Evolutionary conservation across 1,284 basidiomycete species (phyloP).

Genomic region (Vanrija humicola): DNA sequence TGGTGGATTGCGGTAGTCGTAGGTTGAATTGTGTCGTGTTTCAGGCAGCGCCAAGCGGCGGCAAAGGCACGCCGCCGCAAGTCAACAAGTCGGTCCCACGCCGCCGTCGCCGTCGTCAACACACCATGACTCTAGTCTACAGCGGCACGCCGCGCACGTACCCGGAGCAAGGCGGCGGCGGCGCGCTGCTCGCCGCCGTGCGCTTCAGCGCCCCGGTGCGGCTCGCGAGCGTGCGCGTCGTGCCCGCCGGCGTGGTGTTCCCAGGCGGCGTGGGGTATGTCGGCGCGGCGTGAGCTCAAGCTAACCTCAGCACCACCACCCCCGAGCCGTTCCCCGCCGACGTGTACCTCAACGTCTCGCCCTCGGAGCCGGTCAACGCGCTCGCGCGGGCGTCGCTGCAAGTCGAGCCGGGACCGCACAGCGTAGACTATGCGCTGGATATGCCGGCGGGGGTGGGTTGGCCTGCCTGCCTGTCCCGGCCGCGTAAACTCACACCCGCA

Average conservation of each 20-base stretch:
- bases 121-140: slow-evolving; percentile 4
- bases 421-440: slow-evolving; percentile 7
- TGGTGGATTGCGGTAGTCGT: too few species aligned
- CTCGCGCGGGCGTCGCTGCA: neutral
- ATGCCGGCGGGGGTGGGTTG: slow-evolving; percentile 9
- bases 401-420: slow-evolving; percentile 1
- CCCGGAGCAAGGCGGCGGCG: neutral
- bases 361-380: slow-evolving; percentile 9
- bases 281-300: too few species aligned
- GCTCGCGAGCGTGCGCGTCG: slow-evolving; percentile 3
- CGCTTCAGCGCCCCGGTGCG: slow-evolving; percentile 8
- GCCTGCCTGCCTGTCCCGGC: neutral
- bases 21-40: too few species aligned
- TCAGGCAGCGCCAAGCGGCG: too few species aligned
- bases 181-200: slow-evolving; percentile 2
- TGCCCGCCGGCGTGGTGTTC: slow-evolving; percentile 5
- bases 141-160: slow-evolving; percentile 12
- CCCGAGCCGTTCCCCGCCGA: slow-evolving; percentile 7
- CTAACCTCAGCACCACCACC: too few species aligned
- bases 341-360: slow-evolving; percentile 8
- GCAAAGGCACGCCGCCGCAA: too few species aligned
- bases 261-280: neutral
- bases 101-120: too few species aligned
- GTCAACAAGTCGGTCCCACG: too few species aligned
- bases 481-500: neutral